Evolutionary conservation across 2,329 filamentous ascomycete genomes (phyloP), one percentile per base, ranked within the genome.

Genomic region (Aureobasidium lini): DNA sequence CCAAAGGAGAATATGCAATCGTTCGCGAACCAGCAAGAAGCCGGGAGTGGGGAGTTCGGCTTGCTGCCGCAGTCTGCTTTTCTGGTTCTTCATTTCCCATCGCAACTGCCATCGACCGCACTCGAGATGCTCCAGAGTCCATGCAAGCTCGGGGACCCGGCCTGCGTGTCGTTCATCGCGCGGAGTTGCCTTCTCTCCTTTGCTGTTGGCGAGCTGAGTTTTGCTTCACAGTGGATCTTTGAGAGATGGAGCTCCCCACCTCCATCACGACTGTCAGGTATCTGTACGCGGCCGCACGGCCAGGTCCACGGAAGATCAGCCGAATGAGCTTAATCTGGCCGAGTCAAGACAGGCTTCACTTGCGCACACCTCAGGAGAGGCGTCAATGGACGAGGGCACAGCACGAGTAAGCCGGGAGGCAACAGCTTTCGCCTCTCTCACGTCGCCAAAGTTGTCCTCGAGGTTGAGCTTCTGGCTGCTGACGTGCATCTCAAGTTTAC

Each of bases 81-180:
- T 40, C 36, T 52, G 48, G 48, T 52, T 46, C 52, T 56, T 56
- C 52, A 56, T 56, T 46, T 56, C 52, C 52, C 52, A 44, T 56
- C 40, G 16, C 31, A 36, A 44, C 31, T 28, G 40, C 31, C 40
- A 39, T 34, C 34, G 37, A 16, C 48, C 34, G 40, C n/a, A 44
- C n/a, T 56, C 39, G 31, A 46, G 52, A 28, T 46, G 52, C 52
- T 46, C 40, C 52, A 56, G 40, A 29, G 9, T 15, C 13, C 48
- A 44, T 46, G 52, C 16, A 46, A 16, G 18, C 13, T 40, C 31
- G 31, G 15, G 15, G 40, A 56, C 6, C 31, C 40, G 40, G 52
- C 11, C 11, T 52, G 13, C 49, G n/a, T 43, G 39, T 54, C 50
- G n/a, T 43, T 40, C 39, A n/a, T 43, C 39, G 50, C 37, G 39